A percentile compares a stretch with the other conserved stretches of the same genome.
Evolutionary conservation across 2,329 filamentous ascomycete species (phyloP).

Genomic region (Claviceps sp.): DNA sequence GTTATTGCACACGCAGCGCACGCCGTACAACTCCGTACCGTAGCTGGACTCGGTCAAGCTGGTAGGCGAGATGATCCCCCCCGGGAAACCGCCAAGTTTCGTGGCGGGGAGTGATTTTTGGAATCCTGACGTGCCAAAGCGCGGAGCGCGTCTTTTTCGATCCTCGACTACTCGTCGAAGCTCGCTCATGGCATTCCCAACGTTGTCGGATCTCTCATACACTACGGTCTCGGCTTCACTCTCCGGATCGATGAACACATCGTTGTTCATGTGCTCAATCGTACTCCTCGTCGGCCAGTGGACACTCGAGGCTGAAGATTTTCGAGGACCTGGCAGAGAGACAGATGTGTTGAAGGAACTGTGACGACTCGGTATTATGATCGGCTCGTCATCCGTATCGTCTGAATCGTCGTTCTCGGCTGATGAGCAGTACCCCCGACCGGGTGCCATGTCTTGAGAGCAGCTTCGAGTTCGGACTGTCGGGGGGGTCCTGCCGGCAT

Average conservation of each 20-base stretch:
- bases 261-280: conserved; percentile 36
- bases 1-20: conserved; percentile 45
- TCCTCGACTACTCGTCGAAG: conserved; percentile 44
- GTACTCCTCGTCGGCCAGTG: conserved; percentile 33
- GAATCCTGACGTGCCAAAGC: conserved; percentile 17
- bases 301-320: conserved; percentile 34
- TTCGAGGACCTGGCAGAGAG: conserved; percentile 39
- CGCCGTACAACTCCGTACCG: conserved; percentile 25
- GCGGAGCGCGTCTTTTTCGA: conserved; percentile 29
- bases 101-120: conserved; percentile 23
- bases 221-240: conserved; percentile 48
- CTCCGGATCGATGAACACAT: conserved; percentile 28
- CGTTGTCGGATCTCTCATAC: conserved; percentile 28
- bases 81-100: conserved; percentile 18
- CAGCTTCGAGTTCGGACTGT: conserved; percentile 16
- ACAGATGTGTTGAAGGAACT: conserved; percentile 41
- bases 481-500: conserved; percentile 17
- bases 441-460: conserved; percentile 16
- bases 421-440: conserved; percentile 31
- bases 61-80: conserved; percentile 35
- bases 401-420: conserved; percentile 37
- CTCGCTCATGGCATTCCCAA: conserved; percentile 47
- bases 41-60: conserved; percentile 36
- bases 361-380: conserved; percentile 49
- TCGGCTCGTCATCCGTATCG: conserved; percentile 50